These are phyloP conservation scores for Claviceps paspali DNA, from an alignment of 2,329 filamentous ascomycete genomes.

Conservation along the genomic window DNA sequence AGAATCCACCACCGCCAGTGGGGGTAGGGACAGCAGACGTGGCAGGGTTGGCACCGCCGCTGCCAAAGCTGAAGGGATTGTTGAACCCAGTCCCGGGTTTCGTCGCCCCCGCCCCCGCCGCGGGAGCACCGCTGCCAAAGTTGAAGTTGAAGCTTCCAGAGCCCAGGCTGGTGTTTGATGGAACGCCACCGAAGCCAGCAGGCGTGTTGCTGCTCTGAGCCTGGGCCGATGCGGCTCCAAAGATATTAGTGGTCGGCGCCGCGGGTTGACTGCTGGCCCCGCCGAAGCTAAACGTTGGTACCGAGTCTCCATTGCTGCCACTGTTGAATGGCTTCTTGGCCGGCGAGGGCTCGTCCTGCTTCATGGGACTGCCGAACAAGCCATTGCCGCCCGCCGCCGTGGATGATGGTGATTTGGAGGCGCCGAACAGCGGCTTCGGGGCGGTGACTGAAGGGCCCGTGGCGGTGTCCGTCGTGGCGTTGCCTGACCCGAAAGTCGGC, in stretches of 20 bases:
- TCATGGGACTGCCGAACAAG: conserved; percentile 28
- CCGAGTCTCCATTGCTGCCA: conserved; percentile 11
- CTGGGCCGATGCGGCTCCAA: conserved; percentile 16
- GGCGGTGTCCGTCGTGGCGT: conserved; percentile 12
- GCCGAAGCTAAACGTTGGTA: conserved; percentile 22
- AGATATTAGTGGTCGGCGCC: conserved; percentile 23
- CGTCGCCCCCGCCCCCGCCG: conserved; percentile 2
- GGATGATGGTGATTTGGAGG: conserved; percentile 18
- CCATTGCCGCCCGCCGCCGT: conserved; percentile 12
- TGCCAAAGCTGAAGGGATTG: conserved; percentile 24
- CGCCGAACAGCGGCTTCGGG: conserved; percentile 23
- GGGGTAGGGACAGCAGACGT: conserved; percentile 9
- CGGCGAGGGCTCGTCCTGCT: conserved; percentile 25
- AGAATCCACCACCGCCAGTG: conserved; percentile 19
- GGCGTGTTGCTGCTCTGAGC: conserved; percentile 8
- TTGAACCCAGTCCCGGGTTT: conserved; percentile 17
- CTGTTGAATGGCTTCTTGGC: conserved; percentile 21
- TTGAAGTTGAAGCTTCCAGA: conserved; percentile 19
- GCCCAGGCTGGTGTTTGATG: conserved; percentile 11
- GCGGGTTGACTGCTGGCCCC: conserved; percentile 5
- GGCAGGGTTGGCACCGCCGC: conserved; percentile 11
- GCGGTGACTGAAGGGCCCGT: conserved; percentile 13
- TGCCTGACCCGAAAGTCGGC: conserved; percentile 21
- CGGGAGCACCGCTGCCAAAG: conserved; percentile 7
- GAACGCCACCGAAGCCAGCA: conserved; percentile 23